Evolutionary conservation across 495 filamentous ascomycete genomes (phyloP).

Genomic region (Parachaetomium inaequale): DNA sequence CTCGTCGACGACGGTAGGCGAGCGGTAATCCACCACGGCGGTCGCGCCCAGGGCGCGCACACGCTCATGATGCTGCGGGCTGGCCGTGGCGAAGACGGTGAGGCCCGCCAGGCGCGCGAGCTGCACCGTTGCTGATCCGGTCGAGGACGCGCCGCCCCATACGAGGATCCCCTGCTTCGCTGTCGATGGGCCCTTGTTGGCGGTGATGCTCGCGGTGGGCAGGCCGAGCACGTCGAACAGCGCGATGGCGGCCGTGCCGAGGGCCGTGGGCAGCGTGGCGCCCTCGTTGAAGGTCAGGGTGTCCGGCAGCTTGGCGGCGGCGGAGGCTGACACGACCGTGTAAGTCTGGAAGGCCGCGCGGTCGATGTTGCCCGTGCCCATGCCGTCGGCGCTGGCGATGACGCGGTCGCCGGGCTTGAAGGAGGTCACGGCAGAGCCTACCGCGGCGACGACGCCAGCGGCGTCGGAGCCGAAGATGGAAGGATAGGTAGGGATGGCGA

Average conservation of each 20-base stretch:
- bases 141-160: constrained; percentile 58
- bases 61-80: constrained; percentile 31
- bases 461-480: constrained; percentile 52
- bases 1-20: constrained; percentile 24
- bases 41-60: constrained; percentile 34
- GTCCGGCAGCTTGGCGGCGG: constrained; percentile 33
- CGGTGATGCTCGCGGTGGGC: neutral
- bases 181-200: neutral
- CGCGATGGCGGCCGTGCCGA: constrained; percentile 34
- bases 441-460: constrained; percentile 48
- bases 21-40: constrained; percentile 31
- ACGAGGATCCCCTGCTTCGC: constrained; percentile 45
- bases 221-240: constrained; percentile 39
- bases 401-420: constrained; percentile 51
- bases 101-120: constrained; percentile 44
- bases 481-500: constrained; percentile 41
- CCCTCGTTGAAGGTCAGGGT: constrained; percentile 36
- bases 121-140: constrained; percentile 47
- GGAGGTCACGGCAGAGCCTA: constrained; percentile 42
- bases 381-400: constrained; percentile 24
- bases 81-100: constrained; percentile 40
- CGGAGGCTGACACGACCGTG: constrained; percentile 29
- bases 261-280: constrained; percentile 37
- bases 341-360: constrained; percentile 41
- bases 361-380: constrained; percentile 19